Percentiles rank a stretch among this genome's conserved stretches.
Evolutionary conservation across 2,329 filamentous ascomycete species (phyloP).

Genomic region (Ascosphaera aggregata): DNA sequence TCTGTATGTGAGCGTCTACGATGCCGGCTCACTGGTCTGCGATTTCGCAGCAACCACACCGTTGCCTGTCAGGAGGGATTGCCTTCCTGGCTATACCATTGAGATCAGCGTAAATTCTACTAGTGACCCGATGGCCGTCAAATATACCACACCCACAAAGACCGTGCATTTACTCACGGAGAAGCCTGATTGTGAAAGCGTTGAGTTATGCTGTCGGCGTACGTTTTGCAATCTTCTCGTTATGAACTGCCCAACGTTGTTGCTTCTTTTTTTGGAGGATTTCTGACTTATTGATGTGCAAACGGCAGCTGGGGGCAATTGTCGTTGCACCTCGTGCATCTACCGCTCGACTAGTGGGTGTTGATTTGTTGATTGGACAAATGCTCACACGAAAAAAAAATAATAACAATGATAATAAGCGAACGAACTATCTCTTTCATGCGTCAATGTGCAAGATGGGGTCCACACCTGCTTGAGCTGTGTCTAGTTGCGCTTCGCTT

Average conservation of each 20-base stretch:
- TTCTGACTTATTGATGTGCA: too few relatives aligned
- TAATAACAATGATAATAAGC: too few relatives aligned
- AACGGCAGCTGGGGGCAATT: background rate
- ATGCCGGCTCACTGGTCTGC: background rate
- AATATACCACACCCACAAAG: background rate
- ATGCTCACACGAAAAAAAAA: background rate
- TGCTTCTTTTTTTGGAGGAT: too few relatives aligned
- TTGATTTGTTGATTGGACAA: background rate
- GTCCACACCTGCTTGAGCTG: too few relatives aligned
- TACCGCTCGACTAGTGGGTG: background rate
- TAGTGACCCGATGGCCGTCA: background rate
- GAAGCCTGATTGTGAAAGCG: background rate
- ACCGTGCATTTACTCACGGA: background rate
- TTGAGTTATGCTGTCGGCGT: background rate
- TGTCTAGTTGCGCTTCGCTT: too few relatives aligned
- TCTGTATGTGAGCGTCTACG: conserved; percentile 1
- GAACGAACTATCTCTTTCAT: too few relatives aligned
- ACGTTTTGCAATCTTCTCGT: background rate
- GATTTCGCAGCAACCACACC: background rate
- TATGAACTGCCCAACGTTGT: too few relatives aligned
- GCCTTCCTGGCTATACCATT: background rate
- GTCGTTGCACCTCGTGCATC: background rate
- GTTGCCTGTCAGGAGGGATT: background rate
- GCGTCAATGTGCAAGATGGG: too few relatives aligned
- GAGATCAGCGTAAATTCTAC: background rate